Conservation (phyloP, 441 rosid species). For the Aleurites moluccanus region DNA sequence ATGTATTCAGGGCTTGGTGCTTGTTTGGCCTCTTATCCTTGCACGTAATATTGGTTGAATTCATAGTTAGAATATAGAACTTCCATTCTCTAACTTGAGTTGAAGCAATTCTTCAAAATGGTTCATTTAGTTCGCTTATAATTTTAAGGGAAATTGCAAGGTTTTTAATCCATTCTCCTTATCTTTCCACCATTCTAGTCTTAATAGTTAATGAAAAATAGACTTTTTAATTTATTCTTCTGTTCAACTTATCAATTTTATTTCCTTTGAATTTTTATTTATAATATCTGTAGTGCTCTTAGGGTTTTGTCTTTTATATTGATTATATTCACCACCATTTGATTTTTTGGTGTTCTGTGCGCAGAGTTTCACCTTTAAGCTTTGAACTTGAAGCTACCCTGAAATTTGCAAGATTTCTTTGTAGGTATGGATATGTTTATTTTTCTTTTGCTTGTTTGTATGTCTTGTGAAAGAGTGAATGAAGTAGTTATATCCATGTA, state of each 20-base stretch:
- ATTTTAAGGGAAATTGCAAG: neutral
- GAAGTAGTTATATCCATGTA: neutral
- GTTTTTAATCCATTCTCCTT: neutral
- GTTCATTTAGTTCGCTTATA: neutral
- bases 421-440: constrained; percentile 55
- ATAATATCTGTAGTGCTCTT: neutral
- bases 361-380: constrained; percentile 94
- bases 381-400: constrained; percentile 97
- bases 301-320: constrained; percentile 16
- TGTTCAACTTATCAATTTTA: neutral
- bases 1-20: neutral
- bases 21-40: neutral
- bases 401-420: constrained; percentile 92
- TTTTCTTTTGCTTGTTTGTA: neutral
- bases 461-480: neutral
- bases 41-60: neutral
- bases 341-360: constrained; percentile 25
- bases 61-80: neutral
- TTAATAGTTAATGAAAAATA: neutral
- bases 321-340: constrained; percentile 14
- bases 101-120: neutral
- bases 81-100: neutral
- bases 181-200: neutral
- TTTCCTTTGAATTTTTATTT: neutral
- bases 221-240: neutral